Evolutionary conservation across 179 eudicot species (phyloP), one percentile per base, ranked within the genome.

Genomic region (Spinacia oleracea): DNA sequence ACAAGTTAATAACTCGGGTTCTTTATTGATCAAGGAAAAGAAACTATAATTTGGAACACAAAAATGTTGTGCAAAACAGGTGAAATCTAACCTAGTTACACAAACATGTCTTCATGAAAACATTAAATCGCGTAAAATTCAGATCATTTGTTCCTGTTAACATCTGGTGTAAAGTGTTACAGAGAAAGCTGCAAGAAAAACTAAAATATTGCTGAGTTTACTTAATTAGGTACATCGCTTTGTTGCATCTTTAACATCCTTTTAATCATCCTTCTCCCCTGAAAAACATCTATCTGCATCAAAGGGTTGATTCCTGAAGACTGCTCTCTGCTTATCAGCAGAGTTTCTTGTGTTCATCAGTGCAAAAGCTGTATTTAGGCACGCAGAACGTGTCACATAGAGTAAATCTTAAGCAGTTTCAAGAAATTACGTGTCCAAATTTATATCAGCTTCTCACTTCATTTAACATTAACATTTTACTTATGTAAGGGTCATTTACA

Each of bases 341-440:
- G 82, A 81, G 71, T 72, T 81, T 70, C 80, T 89, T 82, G 82
- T 81, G 82, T 81, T 86, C 94, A 95, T 90, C 18, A 96, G 98
- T 14, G 98, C 98, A 88, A 95, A 95, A 46, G 98, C 98, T 95
- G 96, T 89, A 87, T 40, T 45, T 45, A 72, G 74, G 53, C 46
- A 74, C 29, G 65, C 65, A 68, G 59, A 78, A 2, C 62, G 40
- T 43, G 70, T 82, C 81, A 83, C 43, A 68, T 14, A 74, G 5
- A 25, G 21, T n/a, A 14, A 35, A 58, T 42, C 59, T n/a, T 35
- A 27, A 64, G 56, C 34, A 75, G 18, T 42, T 46, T 11, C 5
- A 18, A 75, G 14, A 62, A 40, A 27, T 72, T 29, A 6, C 32
- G 12, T 50, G 65, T 45, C 66, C 45, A 15, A 64, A 56, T 65